A percentile compares a stretch with the other conserved stretches of the same genome.
Conservation (phyloP, 2,329 filamentous ascomycete genomes). For the Colletotrichum kahawae region DNA sequence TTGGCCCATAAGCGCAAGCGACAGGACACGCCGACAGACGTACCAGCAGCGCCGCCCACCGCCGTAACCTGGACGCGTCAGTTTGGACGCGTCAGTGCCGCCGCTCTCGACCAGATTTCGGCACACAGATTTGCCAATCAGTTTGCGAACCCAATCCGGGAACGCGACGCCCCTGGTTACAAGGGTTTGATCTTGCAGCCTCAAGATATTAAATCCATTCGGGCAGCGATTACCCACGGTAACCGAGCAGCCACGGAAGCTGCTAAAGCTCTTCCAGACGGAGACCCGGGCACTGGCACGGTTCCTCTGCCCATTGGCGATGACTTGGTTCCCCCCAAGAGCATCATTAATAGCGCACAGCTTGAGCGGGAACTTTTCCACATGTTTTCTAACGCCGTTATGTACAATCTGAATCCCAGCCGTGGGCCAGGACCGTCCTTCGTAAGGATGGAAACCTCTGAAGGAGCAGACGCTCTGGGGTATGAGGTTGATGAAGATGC, state of each 20-base stretch:
- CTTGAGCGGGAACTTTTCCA: slow-evolving; percentile 92
- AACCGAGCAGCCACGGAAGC: slow-evolving; percentile 67
- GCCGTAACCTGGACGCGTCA: slow-evolving; percentile 79
- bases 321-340: slow-evolving; percentile 83
- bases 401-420: slow-evolving; percentile 91
- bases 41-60: slow-evolving; percentile 58
- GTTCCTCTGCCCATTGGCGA: slow-evolving; percentile 73
- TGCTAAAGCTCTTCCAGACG: slow-evolving; percentile 64
- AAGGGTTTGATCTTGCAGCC: slow-evolving; percentile 75
- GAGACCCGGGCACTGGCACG: slow-evolving; percentile 59
- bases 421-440: slow-evolving; percentile 72
- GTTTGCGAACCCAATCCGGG: slow-evolving; percentile 77
- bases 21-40: slow-evolving; percentile 54
- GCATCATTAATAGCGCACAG: slow-evolving; percentile 91
- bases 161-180: slow-evolving; percentile 78
- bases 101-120: slow-evolving; percentile 77
- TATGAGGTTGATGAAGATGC: slow-evolving; percentile 82
- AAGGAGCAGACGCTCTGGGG: slow-evolving; percentile 54
- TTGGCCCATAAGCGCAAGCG: slow-evolving; percentile 60
- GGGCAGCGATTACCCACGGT: slow-evolving; percentile 76
- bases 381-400: slow-evolving; percentile 97
- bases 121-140: slow-evolving; percentile 81
- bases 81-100: slow-evolving; percentile 74
- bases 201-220: slow-evolving; percentile 79
- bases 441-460: slow-evolving; percentile 39